Evolutionary conservation across 345 rosid species (phyloP), one percentile per base, ranked within the genome.

Genomic region (Ailanthus altissimus): DNA sequence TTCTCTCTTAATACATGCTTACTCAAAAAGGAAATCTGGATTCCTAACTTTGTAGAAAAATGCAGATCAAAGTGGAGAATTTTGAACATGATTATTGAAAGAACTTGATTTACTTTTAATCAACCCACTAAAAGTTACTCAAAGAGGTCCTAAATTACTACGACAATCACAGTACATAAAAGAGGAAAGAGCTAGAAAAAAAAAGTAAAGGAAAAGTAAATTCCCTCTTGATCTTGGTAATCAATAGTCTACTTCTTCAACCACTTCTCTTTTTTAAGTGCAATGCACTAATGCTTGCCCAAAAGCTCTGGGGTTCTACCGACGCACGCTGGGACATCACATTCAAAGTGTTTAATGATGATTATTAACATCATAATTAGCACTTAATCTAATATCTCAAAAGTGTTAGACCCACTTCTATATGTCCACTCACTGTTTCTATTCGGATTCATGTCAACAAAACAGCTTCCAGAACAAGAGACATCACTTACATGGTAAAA

Each of bases 291-390:
- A 70, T 49, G 28, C 3, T 38, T 62, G 12, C 21, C 45, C 69
- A 49, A 46, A 13, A 47, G 57, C 16, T 12, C 8, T 1, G 11
- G 11, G 78, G 71, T 49, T 38, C 51, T 21, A 28, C 78, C 71
- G 71, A 64, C 62, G 21, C 45, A 36, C 16, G 67, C 40, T 60
- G 26, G 57, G 12, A 73, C 43, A 32, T 36, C 21, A 7, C 51
- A 51, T 64, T 75, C 77, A 26, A 50, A 36, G 23, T 21, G 5
- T 40, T 50, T 62, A 74, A 63, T 50, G 57, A 51, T 50, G 36
- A 40, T 64, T 38, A 21, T 14, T 23, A 75, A 38, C 47, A 13
- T 21, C 77, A 50, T 64, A 32, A 50, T 21, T 51, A 54, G 8
- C 28, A 73, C 67, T 11, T 60, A 58, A 59, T 59, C 49, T 51